Evolutionary conservation across 768 basidiomycete species (phyloP), one percentile per base, ranked within the genome.

Genomic region (Leccinum disarticulatum): DNA sequence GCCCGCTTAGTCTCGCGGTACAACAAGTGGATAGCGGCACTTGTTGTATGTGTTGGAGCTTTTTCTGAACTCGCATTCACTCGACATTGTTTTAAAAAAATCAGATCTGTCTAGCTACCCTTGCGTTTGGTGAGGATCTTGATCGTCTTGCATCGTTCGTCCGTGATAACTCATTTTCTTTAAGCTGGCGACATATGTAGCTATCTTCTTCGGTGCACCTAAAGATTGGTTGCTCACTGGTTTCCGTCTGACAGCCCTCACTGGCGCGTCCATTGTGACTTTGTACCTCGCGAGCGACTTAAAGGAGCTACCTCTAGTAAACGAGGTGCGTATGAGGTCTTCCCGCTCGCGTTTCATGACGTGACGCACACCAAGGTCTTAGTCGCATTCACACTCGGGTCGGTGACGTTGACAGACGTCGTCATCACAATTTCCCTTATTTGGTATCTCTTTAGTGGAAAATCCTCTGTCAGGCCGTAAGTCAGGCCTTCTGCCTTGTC

Each of bases 351-450:
- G 3, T 22, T 19, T 35, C 5, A 6, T 38, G 22, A 56, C n/a
- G 3, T 25, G 50, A 30, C 13, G 22, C n/a, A 22, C 19, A n/a
- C 19, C 33, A 66, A 65, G 17, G 48, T 17, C 50, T 59, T 46
- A 14, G 1, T 66, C 6, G 56, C 52, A 7, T 30, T 66, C 1
- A 48, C 64, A 7, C 61, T 66, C 14, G 61, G 64, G 19, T 27
- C 59, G 46, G 58, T 62, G 11, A 66, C 65, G 10, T 41, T 66
- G 51, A 63, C 64, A 41, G 65, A 66, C 48, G 19, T 59, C 6
- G 3, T 60, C 52, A 66, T 66, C 54, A 63, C 65, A 13, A 27
- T 60, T 9, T 60, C 51, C n/a, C 64, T 66, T 13, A 30, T 59
- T 8, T 11, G 57, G 30, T 62, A 57, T n/a, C 57, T 62, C 31